Evolutionary conservation across 2,329 filamentous ascomycete species (phyloP).

Genomic region (Phialocephala sp.): DNA sequence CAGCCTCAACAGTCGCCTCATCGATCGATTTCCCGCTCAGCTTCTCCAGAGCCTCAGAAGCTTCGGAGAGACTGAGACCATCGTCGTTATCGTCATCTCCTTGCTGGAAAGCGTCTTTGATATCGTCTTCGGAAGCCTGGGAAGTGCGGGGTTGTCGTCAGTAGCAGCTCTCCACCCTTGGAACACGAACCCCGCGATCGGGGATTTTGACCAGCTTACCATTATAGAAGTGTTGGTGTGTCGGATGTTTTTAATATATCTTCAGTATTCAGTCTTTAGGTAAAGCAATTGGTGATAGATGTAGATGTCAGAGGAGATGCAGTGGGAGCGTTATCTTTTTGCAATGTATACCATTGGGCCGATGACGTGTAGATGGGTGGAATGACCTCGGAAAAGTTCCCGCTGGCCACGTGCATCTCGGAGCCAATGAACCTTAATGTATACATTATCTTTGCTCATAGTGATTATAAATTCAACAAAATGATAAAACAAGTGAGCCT

Average conservation of each 20-base stretch:
- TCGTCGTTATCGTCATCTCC: constrained; percentile 14
- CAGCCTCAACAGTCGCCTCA: constrained; percentile 13
- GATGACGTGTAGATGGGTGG: not conserved
- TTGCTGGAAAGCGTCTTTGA: not conserved
- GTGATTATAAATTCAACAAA: too few species aligned
- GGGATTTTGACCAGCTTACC: not conserved
- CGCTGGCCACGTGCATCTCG: too few species aligned
- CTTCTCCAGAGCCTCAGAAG: constrained; percentile 13
- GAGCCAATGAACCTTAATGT: too few species aligned
- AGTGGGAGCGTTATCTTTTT: not conserved
- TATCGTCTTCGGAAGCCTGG: not conserved
- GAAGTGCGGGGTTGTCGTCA: not conserved
- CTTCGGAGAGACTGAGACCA: constrained; percentile 7
- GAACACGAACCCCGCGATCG: too few species aligned
- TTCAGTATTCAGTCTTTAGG: not conserved
- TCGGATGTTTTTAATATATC: not conserved
- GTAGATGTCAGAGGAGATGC: not conserved
- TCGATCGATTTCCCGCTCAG: constrained; percentile 14
- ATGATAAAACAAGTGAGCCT: too few species aligned
- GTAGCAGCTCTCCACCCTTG: too few species aligned
- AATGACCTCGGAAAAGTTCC: too few species aligned
- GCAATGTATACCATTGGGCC: not conserved
- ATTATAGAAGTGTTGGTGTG: too few species aligned
- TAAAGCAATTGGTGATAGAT: not conserved
- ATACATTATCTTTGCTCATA: too few species aligned